Base-by-base conservation (phyloP, 768 basidiomycete species). In the Nevesoporus exiguus region DNA sequence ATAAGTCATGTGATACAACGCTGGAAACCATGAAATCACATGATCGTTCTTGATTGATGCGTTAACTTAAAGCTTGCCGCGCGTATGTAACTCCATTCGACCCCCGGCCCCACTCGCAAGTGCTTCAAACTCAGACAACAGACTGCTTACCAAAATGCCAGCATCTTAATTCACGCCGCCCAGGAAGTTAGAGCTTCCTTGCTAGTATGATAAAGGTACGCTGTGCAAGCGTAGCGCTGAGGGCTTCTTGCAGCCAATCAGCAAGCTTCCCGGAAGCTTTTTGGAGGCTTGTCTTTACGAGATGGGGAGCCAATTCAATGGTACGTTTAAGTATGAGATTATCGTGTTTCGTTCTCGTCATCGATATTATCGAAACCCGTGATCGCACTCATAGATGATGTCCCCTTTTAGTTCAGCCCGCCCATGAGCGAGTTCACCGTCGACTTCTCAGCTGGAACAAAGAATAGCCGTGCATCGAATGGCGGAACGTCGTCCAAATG, bases 1-100 rank as follows among this genome's bases (percentile, higher is more conserved):
- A 54, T 54, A 51, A 34, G 47, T 11, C 31, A 46, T 29, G 19
- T 48, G 47, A 22, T 46, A 22, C 29, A 7, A 22, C 29, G 11
- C 9, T 46, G 5, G 36, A 43, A 29, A 22, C 22, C 10, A 34
- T 24, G 39, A 39, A 33, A 41, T 52, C 43, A 57, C 47, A 47
- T 61, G 54, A 47, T 39, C 31, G 22, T 33, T 39, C 27, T 40
- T 43, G 29, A 46, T 49, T 50, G 63, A 65, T n/a, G n/a, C n/a
- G n/a, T n/a, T n/a, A n/a, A 65, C 63, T 50, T 63, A 60, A 33
- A 65, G 61, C 54, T 61, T 63, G 52, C 50, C 44, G 29, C 40
- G 51, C 6, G 52, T 61, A 58, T 63, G 56, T 60, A 62, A 66
- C 55, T 48, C 55, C 36, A 55, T 62, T 58, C 58, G 36, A 54